Conservation (phyloP, 2,329 filamentous ascomycete species). For the Nemania serpens region DNA sequence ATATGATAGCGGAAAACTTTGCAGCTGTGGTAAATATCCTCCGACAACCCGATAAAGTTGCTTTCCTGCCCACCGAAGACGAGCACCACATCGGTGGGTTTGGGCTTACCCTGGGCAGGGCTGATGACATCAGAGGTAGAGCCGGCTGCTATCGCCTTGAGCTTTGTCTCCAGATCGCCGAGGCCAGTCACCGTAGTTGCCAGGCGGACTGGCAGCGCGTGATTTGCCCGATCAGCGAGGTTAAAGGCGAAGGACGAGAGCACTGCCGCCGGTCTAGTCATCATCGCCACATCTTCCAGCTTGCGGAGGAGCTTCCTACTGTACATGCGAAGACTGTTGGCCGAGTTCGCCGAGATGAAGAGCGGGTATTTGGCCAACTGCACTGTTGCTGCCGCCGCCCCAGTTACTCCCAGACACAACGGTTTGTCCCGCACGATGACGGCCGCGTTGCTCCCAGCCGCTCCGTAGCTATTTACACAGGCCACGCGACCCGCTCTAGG, state of each 20-base stretch:
- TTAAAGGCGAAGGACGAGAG: slow-evolving; percentile 13
- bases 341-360: not conserved
- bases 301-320: slow-evolving; percentile 18
- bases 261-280: not conserved
- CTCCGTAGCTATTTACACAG: slow-evolving; percentile 30
- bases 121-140: slow-evolving; percentile 26
- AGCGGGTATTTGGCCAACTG: not conserved
- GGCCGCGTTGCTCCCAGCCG: slow-evolving; percentile 29
- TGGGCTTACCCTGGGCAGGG: slow-evolving; percentile 34
- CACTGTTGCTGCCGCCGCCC: no score
- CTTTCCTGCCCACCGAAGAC: slow-evolving; percentile 38
- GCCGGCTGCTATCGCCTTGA: not conserved
- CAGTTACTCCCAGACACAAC: no score
- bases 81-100: no score
- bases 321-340: slow-evolving; percentile 8
- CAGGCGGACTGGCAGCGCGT: slow-evolving; percentile 3
- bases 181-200: slow-evolving; percentile 1
- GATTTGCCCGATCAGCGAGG: slow-evolving; percentile 15
- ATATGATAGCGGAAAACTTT: slow-evolving; percentile 33
- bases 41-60: slow-evolving; percentile 31
- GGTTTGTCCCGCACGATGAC: slow-evolving; percentile 18
- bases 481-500: no score
- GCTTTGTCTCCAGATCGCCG: slow-evolving; percentile 5
- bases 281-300: no score
- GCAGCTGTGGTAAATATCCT: slow-evolving; percentile 30